These are phyloP conservation scores for Phytophthora pseudosyringae DNA, from an alignment of 352 stramenopile species.

Conservation along the genomic window DNA sequence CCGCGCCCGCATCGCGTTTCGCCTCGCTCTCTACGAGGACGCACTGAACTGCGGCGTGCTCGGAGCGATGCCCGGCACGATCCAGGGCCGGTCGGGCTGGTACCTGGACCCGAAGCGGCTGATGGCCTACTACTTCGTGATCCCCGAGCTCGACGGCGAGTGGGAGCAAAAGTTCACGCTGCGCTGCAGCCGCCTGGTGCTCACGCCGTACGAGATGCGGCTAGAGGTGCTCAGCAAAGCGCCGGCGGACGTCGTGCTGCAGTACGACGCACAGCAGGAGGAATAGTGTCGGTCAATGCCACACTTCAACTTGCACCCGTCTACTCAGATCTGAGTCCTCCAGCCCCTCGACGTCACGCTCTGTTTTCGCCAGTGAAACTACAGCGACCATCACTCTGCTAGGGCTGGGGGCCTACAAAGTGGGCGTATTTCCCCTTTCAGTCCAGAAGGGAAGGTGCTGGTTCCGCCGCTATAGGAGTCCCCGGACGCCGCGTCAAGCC, in stretches of 20 bases:
- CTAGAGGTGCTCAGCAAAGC: constrained; percentile 53
- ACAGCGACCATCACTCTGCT: constrained; percentile 11
- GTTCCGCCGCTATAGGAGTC: constrained; percentile 11
- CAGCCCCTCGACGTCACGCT: constrained; percentile 19
- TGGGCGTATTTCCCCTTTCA: constrained; percentile 7
- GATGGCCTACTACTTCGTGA: constrained; percentile 79
- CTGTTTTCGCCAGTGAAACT: constrained; percentile 21
- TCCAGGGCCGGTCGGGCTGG: constrained; percentile 69
- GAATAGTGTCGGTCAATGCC: constrained; percentile 1
- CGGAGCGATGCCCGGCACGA: constrained; percentile 72
- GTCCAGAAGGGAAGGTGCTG: constrained; percentile 22
- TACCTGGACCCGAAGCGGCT: constrained; percentile 81
- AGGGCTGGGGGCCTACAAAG: constrained; percentile 11
- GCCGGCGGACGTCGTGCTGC: neutral
- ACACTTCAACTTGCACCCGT: constrained; percentile 28
- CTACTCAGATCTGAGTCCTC: constrained; percentile 28
- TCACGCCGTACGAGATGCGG: constrained; percentile 74
- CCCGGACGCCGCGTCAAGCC: constrained; percentile 3
- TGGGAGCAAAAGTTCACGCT: constrained; percentile 71
- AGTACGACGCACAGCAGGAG: neutral
- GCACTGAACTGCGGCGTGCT: constrained; percentile 67
- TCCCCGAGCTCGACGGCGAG: constrained; percentile 55
- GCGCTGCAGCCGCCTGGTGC: constrained; percentile 61
- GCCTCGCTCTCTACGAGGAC: constrained; percentile 69
- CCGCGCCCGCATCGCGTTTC: constrained; percentile 55